A percentile compares a stretch with the other conserved stretches of the same genome.
Evolutionary conservation across 805 yeast genomes (phyloP).

Genomic region (Tetrapisispora phaffii): DNA sequence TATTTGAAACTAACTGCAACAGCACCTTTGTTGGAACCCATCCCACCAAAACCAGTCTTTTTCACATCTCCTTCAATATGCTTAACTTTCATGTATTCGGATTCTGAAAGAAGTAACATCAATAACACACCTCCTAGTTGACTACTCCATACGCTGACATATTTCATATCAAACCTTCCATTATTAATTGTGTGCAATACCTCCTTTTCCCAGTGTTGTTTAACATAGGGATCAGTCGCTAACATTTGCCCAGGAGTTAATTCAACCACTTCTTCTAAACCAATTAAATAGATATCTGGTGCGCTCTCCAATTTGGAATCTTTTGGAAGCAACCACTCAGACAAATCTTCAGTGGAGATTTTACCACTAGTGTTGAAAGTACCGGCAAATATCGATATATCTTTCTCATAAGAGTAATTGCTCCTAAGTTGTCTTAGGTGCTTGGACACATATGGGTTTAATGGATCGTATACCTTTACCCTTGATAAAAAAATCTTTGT

Average conservation of each 20-base stretch:
- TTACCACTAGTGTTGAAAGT: constrained; percentile 84
- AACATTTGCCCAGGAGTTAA: constrained; percentile 75
- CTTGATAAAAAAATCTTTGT: constrained; percentile 26
- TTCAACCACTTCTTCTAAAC: constrained; percentile 85
- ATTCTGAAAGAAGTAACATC: constrained; percentile 54
- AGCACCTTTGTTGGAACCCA: constrained; percentile 76
- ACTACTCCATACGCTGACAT: constrained; percentile 56
- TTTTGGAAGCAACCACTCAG: constrained; percentile 69
- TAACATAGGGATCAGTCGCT: constrained; percentile 56
- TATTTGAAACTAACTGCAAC: constrained; percentile 58
- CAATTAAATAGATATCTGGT: constrained; percentile 70
- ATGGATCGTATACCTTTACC: constrained; percentile 78
- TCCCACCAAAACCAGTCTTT: constrained; percentile 91
- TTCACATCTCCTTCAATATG: constrained; percentile 64
- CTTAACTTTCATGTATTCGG: constrained; percentile 42
- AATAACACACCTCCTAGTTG: constrained; percentile 80
- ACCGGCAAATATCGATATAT: constrained; percentile 65
- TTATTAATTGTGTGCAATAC: constrained; percentile 39
- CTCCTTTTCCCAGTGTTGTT: constrained; percentile 56
- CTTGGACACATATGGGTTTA: constrained; percentile 69
- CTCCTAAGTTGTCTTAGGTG: constrained; percentile 42
- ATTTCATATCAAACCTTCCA: constrained; percentile 33
- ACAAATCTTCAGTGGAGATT: constrained; percentile 44
- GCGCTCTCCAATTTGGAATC: constrained; percentile 23
- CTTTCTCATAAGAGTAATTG: constrained; percentile 50